A percentile compares a stretch with the other conserved stretches of the same genome.
Conservation (phyloP, 331 rosid species). For the Phaseolus coccineus region DNA sequence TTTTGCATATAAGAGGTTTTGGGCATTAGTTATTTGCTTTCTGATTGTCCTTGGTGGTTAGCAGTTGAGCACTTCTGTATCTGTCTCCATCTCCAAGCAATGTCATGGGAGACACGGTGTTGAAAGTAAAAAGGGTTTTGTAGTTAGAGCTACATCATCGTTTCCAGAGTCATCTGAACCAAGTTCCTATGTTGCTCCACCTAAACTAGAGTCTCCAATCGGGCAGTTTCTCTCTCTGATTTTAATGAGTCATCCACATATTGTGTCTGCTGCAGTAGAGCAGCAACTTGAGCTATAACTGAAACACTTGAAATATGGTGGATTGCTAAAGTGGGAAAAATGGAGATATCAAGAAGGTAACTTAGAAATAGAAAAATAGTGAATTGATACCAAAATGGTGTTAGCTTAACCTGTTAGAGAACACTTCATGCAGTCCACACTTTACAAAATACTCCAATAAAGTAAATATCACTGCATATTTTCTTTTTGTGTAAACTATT, state of each 20-base stretch:
- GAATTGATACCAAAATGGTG: too few species aligned
- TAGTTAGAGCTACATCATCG: conserved; percentile 60
- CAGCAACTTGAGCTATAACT: conserved; percentile 72
- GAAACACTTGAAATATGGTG: too few species aligned
- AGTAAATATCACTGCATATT: too few species aligned
- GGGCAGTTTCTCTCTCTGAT: conserved; percentile 92
- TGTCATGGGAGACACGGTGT: conserved; percentile 49
- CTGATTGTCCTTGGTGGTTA: conserved; percentile 44
- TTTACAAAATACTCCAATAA: too few species aligned
- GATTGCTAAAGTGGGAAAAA: too few species aligned
- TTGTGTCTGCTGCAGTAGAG: conserved; percentile 95
- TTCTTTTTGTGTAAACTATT: too few species aligned
- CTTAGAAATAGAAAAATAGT: too few species aligned
- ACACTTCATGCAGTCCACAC: too few species aligned
- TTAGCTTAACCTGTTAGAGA: too few species aligned
- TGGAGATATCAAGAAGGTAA: too few species aligned
- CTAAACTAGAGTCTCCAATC: conserved; percentile 90
- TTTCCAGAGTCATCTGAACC: conserved; percentile 62
- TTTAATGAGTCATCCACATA: conserved; percentile 88
- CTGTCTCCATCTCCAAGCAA: conserved; percentile 53
- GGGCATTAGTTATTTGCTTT: conserved; percentile 10
- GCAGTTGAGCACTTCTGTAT: conserved; percentile 55
- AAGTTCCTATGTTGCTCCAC: conserved; percentile 74
- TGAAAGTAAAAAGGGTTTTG: conserved; percentile 60
- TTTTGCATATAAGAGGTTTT: neutral